phyloP scores from a whole-genome alignment of 2,329 filamentous ascomycete genomes.

The Alternaria gaisen region DNA sequence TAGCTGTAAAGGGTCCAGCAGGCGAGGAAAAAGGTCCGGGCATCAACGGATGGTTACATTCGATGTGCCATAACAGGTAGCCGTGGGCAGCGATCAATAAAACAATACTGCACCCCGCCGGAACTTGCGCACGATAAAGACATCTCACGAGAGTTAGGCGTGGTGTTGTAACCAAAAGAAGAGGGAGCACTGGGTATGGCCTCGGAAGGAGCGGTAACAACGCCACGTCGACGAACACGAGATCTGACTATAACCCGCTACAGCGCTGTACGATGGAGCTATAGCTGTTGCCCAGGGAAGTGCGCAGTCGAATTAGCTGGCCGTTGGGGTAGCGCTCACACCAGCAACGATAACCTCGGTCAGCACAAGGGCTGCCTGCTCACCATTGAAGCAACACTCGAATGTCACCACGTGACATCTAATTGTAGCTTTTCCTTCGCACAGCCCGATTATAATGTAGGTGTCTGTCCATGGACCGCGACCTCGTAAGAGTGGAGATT shows the following conservation, averaged over 20 bases:
- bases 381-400: neutral
- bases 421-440: neutral
- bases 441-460: neutral
- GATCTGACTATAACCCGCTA: neutral
- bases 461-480: neutral
- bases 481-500: slow-evolving; percentile 4
- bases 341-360: neutral
- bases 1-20: slow-evolving; percentile 23
- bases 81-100: slow-evolving; percentile 43
- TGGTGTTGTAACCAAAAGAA: slow-evolving; percentile 10
- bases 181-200: neutral
- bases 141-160: slow-evolving; percentile 7
- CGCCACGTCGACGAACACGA: slow-evolving; percentile 6
- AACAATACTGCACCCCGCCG: slow-evolving; percentile 24
- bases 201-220: neutral
- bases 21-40: slow-evolving; percentile 39
- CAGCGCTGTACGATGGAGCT: slow-evolving; percentile 1
- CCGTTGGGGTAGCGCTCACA: slow-evolving; percentile 1
- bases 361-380: neutral
- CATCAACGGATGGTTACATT: slow-evolving; percentile 45
- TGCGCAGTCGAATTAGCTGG: neutral
- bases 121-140: slow-evolving; percentile 20
- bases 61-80: slow-evolving; percentile 32
- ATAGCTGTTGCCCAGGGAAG: neutral
- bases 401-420: neutral